A percentile compares a stretch with the other conserved stretches of the same genome.
phyloP scores from a whole-genome alignment of 169 alveolate species.

The Eimeria praecox region DNA sequence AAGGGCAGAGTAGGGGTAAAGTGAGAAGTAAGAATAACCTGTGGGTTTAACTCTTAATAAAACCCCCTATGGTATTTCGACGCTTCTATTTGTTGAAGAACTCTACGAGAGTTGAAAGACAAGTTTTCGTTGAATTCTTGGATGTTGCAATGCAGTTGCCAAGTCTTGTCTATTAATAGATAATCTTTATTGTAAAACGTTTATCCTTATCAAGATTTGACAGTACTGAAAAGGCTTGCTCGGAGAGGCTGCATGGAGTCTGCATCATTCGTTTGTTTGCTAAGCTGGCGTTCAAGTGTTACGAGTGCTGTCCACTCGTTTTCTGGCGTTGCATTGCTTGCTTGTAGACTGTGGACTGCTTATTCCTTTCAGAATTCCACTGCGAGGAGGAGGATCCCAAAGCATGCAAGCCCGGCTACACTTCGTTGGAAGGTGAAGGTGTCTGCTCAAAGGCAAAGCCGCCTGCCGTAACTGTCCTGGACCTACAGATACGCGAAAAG shows the following conservation, averaged over 20 bases:
- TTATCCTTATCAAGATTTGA: too few species aligned
- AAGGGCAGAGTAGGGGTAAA: background rate
- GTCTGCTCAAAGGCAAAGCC: constrained; percentile 23
- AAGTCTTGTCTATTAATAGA: too few species aligned
- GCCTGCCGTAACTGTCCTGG: background rate
- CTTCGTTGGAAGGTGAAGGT: constrained; percentile 17
- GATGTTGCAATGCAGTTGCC: background rate
- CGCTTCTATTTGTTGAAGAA: background rate
- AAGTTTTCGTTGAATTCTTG: too few species aligned
- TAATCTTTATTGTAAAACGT: too few species aligned
- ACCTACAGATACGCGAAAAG: constrained; percentile 45
- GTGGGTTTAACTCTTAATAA: background rate
- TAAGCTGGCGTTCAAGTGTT: too few species aligned
- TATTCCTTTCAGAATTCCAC: background rate
- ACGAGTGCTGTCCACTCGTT: too few species aligned
- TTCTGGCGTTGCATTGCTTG: background rate
- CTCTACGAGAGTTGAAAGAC: too few species aligned
- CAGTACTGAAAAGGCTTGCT: too few species aligned
- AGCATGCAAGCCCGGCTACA: constrained; percentile 38
- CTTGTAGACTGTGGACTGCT: background rate
- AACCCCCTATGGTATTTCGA: background rate
- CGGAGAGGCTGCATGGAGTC: too few species aligned
- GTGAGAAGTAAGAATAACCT: background rate
- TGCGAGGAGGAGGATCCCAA: constrained; percentile 39
- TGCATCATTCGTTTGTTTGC: too few species aligned